A percentile compares a stretch with the other conserved stretches of the same genome.
Conservation (phyloP, 2,329 filamentous ascomycete species). For the Xylaria sp. region DNA sequence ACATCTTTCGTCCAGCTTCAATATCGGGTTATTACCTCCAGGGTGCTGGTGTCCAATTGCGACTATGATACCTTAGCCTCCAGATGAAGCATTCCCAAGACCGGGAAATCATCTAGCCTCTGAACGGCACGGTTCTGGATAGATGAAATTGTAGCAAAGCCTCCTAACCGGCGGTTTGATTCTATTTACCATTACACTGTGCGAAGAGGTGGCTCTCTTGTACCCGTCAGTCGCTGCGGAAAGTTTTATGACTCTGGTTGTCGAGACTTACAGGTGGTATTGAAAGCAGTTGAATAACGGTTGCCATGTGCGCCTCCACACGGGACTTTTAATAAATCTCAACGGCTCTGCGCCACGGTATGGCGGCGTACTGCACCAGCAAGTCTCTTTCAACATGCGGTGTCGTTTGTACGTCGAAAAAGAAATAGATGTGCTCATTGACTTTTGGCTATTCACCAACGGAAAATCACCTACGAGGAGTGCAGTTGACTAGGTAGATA, state of each 20-base stretch:
- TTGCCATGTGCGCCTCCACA: neutral
- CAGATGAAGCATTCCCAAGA: slow-evolving; percentile 34
- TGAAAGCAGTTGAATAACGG: slow-evolving; percentile 2
- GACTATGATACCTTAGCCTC: slow-evolving; percentile 11
- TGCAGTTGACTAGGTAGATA: neutral
- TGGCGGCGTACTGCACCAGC: neutral
- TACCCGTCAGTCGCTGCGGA: slow-evolving; percentile 6
- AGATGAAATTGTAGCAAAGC: slow-evolving; percentile 26
- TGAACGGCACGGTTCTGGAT: slow-evolving; percentile 9
- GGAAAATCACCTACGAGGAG: neutral
- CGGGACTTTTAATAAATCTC: neutral
- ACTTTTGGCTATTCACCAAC: neutral
- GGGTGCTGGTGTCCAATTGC: slow-evolving; percentile 23
- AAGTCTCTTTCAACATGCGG: neutral
- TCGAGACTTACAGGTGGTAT: slow-evolving; percentile 8
- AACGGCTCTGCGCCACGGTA: neutral
- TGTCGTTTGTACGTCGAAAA: neutral
- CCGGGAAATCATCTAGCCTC: slow-evolving; percentile 27
- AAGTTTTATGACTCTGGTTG: slow-evolving; percentile 12
- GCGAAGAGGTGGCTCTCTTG: slow-evolving; percentile 1
- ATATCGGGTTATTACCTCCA: slow-evolving; percentile 32
- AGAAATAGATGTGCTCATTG: neutral
- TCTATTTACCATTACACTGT: neutral
- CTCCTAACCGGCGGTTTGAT: slow-evolving; percentile 5
- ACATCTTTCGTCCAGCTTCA: slow-evolving; percentile 17